phyloP scores from a whole-genome alignment of 78 protist species.

The Salpingoeca rosetta region DNA sequence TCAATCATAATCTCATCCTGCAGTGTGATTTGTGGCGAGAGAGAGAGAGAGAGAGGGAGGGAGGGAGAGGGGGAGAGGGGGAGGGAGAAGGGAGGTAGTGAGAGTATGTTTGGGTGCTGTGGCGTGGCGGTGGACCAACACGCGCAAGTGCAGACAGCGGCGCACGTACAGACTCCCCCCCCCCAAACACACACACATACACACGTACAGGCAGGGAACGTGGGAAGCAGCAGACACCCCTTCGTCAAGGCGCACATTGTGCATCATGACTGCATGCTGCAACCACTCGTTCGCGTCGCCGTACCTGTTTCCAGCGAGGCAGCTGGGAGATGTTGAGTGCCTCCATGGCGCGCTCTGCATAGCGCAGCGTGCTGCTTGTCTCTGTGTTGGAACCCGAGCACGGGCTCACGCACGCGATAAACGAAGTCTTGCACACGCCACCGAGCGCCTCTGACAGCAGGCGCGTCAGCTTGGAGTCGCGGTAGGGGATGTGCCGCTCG shows the following conservation, averaged over 20 bases:
- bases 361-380: background rate
- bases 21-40: too few species aligned
- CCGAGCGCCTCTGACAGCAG: slow-evolving; percentile 47
- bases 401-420: background rate
- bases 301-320: slow-evolving; percentile 41
- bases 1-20: background rate
- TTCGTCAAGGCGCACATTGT: slow-evolving; percentile 72
- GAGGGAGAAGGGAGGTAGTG: too few species aligned
- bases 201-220: too few species aligned
- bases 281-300: too few species aligned
- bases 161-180: too few species aligned
- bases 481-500: slow-evolving; percentile 66
- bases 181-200: too few species aligned
- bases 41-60: too few species aligned
- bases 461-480: slow-evolving; percentile 75
- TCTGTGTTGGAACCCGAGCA: background rate
- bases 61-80: too few species aligned
- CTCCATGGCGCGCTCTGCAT: background rate
- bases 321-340: background rate
- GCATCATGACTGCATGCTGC: slow-evolving; percentile 84
- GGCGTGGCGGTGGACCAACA: too few species aligned
- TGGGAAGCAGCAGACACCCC: too few species aligned
- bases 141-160: too few species aligned
- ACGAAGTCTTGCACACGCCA: background rate
- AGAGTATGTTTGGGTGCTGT: too few species aligned